Evolutionary conservation across 2,329 filamentous ascomycete genomes (phyloP), one percentile per base, ranked within the genome.

Genomic region (Aureobasidium sp.): DNA sequence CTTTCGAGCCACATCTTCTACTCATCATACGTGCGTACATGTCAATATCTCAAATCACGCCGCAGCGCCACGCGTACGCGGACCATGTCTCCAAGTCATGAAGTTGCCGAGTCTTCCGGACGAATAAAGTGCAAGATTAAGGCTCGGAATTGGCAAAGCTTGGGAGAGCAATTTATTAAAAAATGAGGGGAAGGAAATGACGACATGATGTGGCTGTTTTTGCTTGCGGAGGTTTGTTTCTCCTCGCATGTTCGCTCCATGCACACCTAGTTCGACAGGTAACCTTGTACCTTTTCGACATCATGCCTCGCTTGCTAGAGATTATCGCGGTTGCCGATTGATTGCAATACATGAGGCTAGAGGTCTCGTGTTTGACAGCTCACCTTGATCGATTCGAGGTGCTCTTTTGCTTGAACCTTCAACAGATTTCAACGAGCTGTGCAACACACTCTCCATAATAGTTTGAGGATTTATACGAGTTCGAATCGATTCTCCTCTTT

Each of bases 311-410:
- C 39, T 34, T 56, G 52, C 23, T 23, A 8, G 36, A 44, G 10
- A 5, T 12, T 9, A 32, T 37, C 17, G 26, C 37, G 52, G 37
- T 9, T 23, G 17, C 26, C 39, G 39, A 44, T 56, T 56, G 26
- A 56, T 56, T 56, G 52, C 1, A 10, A 44, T 56, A 56, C 52
- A 56, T 56, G 52, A 20, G 17, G 39, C 52, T 56, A 44, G 52
- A 27, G 34, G 26, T 44, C 10, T 32, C 12, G 39, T 20, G 27
- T 23, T 32, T 6, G 52, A 56, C 23, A 10, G 34, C 39, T 29
- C n/a, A 5, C 0, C 3, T 2, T 8, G 39, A 41, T 29, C 15
- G 36, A 13, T 9, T 29, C 13, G 23, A 52, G 32, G 32, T 10
- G 10, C 5, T 26, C 29, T 52, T 3, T 50, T 34, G 8, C 29